Evolutionary conservation across 1,284 basidiomycete species (phyloP).

Genomic region (Tilletia horrida): DNA sequence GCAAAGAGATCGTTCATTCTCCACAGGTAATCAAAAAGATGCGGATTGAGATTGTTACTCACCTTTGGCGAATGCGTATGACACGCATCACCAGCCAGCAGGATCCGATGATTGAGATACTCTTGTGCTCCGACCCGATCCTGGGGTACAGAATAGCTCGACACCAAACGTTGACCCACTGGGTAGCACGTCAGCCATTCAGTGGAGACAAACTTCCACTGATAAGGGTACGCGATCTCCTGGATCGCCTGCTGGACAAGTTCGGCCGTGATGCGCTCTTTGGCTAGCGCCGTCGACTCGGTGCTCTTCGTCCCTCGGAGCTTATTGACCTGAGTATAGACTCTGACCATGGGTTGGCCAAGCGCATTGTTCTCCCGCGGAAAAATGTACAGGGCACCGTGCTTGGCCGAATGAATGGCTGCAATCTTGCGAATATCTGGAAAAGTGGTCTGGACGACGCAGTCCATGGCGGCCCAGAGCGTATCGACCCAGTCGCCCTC

Average conservation of each 20-base stretch:
- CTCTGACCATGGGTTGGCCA: conserved; percentile 53
- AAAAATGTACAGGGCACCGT: conserved; percentile 55
- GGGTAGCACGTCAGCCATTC: conserved; percentile 57
- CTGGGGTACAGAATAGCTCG: conserved; percentile 41
- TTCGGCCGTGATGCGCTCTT: conserved; percentile 52
- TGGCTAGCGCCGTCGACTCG: conserved; percentile 38
- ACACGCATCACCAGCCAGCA: conserved; percentile 57
- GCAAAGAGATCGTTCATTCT: not conserved
- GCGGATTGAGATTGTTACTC: too few relatives aligned
- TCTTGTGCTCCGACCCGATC: conserved; percentile 25
- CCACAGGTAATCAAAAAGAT: not conserved
- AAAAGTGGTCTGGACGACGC: conserved; percentile 51
- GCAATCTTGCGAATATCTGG: conserved; percentile 51
- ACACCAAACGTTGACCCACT: conserved; percentile 44
- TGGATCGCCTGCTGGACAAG: conserved; percentile 55
- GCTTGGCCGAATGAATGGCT: conserved; percentile 48
- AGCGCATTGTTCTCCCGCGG: conserved; percentile 54
- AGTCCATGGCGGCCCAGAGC: conserved; percentile 50
- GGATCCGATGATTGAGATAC: conserved; percentile 49
- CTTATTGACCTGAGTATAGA: conserved; percentile 54
- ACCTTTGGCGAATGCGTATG: conserved; percentile 58
- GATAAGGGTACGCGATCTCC: conserved; percentile 57
- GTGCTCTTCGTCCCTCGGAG: conserved; percentile 44
- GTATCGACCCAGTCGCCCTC: conserved; percentile 51
- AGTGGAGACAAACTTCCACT: conserved; percentile 55